Conservation (phyloP, 345 rosid genomes). For the Cardiospermum halicacabum region DNA sequence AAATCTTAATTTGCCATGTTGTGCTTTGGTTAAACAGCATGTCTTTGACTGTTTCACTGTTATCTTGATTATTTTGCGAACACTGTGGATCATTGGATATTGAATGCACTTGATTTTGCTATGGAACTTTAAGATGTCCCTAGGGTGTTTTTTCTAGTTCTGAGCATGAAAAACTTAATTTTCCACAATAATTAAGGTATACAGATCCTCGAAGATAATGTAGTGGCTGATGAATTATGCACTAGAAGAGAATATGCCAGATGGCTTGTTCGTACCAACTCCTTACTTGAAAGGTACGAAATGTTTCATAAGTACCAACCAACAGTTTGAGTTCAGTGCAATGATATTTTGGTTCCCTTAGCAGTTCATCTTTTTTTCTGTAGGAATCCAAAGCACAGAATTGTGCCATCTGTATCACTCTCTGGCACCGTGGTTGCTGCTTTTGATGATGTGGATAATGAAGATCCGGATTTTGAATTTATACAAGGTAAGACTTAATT, state of each 20-base stretch:
- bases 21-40: neutral
- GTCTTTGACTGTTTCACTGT: neutral
- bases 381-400: slow-evolving; percentile 69
- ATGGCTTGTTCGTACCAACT: slow-evolving; percentile 65
- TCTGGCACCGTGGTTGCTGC: slow-evolving; percentile 59
- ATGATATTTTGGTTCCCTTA: slow-evolving; percentile 20
- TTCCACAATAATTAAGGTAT: slow-evolving; percentile 36
- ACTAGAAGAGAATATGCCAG: slow-evolving; percentile 82
- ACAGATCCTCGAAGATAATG: slow-evolving; percentile 73
- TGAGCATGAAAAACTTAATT: slow-evolving; percentile 39
- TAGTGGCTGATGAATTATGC: slow-evolving; percentile 61
- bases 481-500: slow-evolving; percentile 52
- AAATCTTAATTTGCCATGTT: slow-evolving; percentile 1
- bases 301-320: neutral
- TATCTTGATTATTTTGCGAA: slow-evolving; percentile 3
- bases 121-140: neutral
- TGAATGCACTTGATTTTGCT: neutral
- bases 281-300: slow-evolving; percentile 65
- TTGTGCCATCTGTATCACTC: slow-evolving; percentile 53
- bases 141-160: slow-evolving; percentile 33
- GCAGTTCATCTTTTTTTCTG: slow-evolving; percentile 10
- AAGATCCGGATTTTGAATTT: slow-evolving; percentile 57
- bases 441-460: slow-evolving; percentile 59
- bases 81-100: slow-evolving; percentile 9
- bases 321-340: slow-evolving; percentile 3